Evolutionary conservation across 2,329 filamentous ascomycete genomes (phyloP), one percentile per base, ranked within the genome.

Genomic region (Aspergillus versicolor): DNA sequence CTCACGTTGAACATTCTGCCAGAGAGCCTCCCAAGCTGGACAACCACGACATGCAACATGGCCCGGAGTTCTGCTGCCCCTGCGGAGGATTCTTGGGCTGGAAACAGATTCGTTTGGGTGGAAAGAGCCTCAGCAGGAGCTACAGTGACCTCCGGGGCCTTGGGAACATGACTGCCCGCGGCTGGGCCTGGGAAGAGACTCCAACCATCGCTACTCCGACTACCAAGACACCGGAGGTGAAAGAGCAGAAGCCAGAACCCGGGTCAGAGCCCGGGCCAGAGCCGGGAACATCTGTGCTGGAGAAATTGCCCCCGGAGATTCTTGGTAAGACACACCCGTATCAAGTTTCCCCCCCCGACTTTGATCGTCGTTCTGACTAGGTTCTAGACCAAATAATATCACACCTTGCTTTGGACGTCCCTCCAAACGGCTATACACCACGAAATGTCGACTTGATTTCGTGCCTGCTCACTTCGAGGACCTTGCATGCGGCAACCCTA

Each of bases 401-500:
- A 61, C 81, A 89, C 50, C 81, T 93, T 52, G 86, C 88, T 30
- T 77, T 90, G 56, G 90, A 93, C 72, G 82, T 91, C 12, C 89
- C 82, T 5, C 85, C 86, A n/a, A 89, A 91, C 71, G 88, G 88
- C 54, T 83, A 90, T 65, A 86, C 88, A 24, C 85, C 87, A 40
- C 88, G 90, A 62, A 93, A 93, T 70, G 82, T 88, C 56, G 90
- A 93, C 70, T 79, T 93, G 58, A 88, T 92, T 78, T 85, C 89
- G 17, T 83, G 91, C 61, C 80, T 93, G 38, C 76, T 91, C 61
- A 86, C 88, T n/a, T 93, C 89, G n/a, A 85, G 84, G 69, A 84
- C 84, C 30, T 78, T 93, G 58, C 88, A 93, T 69, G 82, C 83
- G 24, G 87, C 87, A 19, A 92, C 90, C 3, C 78, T 92, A 34